These are phyloP conservation scores for Leccinum uliginosum DNA, from an alignment of 768 basidiomycete genomes.

Conservation along the genomic window DNA sequence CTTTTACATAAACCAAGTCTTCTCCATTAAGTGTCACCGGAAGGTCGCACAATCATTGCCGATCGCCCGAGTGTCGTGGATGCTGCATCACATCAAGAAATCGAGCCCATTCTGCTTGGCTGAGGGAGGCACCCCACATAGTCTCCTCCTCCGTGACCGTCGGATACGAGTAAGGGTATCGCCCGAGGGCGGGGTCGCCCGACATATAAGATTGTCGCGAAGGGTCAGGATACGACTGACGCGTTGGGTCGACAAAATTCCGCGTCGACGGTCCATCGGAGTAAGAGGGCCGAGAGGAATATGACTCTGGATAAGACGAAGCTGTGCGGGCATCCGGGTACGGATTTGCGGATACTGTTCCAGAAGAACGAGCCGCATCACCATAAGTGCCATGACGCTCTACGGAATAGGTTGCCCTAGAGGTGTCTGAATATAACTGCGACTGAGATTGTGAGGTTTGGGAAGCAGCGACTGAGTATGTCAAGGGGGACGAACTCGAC, in stretches of 20 bases:
- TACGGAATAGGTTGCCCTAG: conserved; percentile 18
- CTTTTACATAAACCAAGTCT: conserved; percentile 25
- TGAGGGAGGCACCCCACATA: conserved; percentile 78
- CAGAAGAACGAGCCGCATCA: conserved; percentile 18
- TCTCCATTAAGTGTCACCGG: conserved; percentile 8
- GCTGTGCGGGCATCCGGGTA: conserved; percentile 24
- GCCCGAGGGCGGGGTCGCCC: conserved; percentile 17
- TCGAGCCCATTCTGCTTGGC: conserved; percentile 68
- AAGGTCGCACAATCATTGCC: conserved; percentile 19
- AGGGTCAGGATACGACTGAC: conserved; percentile 22
- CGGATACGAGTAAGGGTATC: conserved; percentile 39
- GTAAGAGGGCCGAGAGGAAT: conserved; percentile 24
- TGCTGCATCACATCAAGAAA: conserved; percentile 65
- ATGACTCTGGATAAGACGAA: conserved; percentile 23
- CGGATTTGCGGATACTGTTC: conserved; percentile 22
- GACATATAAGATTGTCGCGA: conserved; percentile 28
- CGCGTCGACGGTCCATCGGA: conserved; percentile 22
- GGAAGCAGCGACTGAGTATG: conserved; percentile 18
- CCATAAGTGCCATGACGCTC: conserved; percentile 23
- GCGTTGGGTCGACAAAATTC: conserved; percentile 20
- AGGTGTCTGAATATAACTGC: conserved; percentile 24
- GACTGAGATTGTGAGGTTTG: conserved; percentile 23
- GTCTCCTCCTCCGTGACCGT: conserved; percentile 48
- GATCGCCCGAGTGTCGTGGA: conserved; percentile 28
- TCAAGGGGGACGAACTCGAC: conserved; percentile 23